Evolutionary conservation across 192 early-diverging fungal genomes (phyloP), one percentile per base, ranked within the genome.

Genomic region (Mortierella antarctica): DNA sequence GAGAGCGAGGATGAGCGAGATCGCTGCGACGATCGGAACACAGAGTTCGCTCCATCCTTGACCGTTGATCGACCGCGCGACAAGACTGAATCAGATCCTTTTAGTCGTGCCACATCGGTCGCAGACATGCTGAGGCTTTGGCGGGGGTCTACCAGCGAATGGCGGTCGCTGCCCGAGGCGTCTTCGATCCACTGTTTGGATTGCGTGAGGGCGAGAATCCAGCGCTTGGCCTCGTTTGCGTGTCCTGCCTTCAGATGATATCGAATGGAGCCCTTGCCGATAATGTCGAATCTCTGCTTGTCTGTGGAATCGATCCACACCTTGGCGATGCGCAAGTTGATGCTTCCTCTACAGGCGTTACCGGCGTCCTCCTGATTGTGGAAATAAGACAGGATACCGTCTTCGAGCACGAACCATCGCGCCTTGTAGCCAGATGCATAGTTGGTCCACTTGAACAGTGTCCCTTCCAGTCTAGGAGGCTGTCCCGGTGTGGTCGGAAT

Each of bases 381-480:
- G 85, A 91, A 96, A 71, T 96, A 96, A 2, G 92, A 93, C n/a
- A 95, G 79, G 18, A 90, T 91, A 44, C 94, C 92, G 51, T 92
- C 85, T 52, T 95, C 93, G 2, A 96, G 86, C 10, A 92, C 93
- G 74, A 95, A 95, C 88, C 92, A 95, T 44, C 94, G 84, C 49
- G 85, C 75, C 69, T 93, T 91, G 86, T 93, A 96, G 50, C 95
- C 94, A 53, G 87, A 78, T 12, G 93, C 90, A 80, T 93, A 94
- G 85, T 96, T 96, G 62, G 92, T 94, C 94, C 94, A 96, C 74
- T 96, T 96, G 79, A 88, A 74, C 55, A 96, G 87, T 45, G 78
- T 86, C 23, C 92, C 92, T 60, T 84, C 82, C 7, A 91, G 79
- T 53, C 83, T 83, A 11, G 93, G 93, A 41, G 92, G 84, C 40